Evolutionary conservation across 2,329 filamentous ascomycete genomes (phyloP).

Genomic region (Ophiostoma sp.): DNA sequence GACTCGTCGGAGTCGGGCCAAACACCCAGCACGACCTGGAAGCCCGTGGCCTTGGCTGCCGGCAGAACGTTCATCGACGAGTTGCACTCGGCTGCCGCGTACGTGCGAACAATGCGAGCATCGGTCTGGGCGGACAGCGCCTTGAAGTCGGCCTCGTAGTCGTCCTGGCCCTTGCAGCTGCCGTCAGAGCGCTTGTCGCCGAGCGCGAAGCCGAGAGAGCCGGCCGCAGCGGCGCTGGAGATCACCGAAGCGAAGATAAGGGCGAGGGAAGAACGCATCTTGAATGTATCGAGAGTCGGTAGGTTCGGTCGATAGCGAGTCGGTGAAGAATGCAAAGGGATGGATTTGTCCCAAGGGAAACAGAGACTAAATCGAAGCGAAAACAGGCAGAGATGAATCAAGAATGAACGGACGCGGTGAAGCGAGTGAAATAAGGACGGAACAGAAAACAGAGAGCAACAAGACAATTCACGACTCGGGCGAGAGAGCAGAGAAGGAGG

Average conservation of each 20-base stretch:
- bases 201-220: constrained; percentile 21
- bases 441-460: neutral
- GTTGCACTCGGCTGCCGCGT: constrained; percentile 23
- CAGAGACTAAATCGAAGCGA: neutral
- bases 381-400: neutral
- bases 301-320: neutral
- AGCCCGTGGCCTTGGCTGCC: constrained; percentile 16
- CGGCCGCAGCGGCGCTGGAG: constrained; percentile 11
- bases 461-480: neutral
- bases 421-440: neutral
- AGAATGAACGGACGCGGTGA: neutral
- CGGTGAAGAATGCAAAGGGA: neutral
- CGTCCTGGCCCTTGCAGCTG: constrained; percentile 21
- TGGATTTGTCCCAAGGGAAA: neutral
- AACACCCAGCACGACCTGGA: constrained; percentile 22
- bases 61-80: constrained; percentile 21
- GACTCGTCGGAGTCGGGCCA: constrained; percentile 21
- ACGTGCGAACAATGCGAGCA: constrained; percentile 19
- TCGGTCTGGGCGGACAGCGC: constrained; percentile 13
- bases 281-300: neutral
- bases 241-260: constrained; percentile 13
- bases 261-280: constrained; percentile 17
- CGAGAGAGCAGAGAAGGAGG: neutral
- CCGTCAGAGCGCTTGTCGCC: constrained; percentile 22
- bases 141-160: constrained; percentile 21